Base-by-base conservation (phyloP, 164 flowering plant genomes). In the Cinnamomum chago region DNA sequence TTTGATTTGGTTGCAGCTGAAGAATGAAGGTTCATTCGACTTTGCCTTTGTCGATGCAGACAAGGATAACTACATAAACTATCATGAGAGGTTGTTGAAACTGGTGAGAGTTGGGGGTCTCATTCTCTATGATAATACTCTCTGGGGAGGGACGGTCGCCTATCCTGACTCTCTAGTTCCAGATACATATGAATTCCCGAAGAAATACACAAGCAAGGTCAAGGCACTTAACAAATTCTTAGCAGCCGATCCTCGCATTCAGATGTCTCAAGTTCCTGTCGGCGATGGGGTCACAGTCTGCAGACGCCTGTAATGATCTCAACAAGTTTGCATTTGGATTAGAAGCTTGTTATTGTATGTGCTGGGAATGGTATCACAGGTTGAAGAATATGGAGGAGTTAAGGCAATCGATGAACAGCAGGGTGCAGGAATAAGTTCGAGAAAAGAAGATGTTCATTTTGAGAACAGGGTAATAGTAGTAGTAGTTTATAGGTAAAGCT, bases 281-380 rank as follows among this genome's bases (percentile, higher is more conserved):
- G 79, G 79, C 15, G 82, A 79, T 68, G 81, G 81, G n/a, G 40
- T 79, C n/a, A 79, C 78, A 1, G 3, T 79, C 25, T 79, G 81
- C 50, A 47, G 64, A 30, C 78, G 81, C 58, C 58, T 73, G 28
- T 14, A 15, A 14, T 73, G 69, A 73, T 55, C 60, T 55, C n/a
- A 3, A 15, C 13, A 3, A 14, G 17, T 55, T 55, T 18, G 17
- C 18, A 55, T 55, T 55, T 55, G 17, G 20, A 55, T 14, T 15
- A 15, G 20, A 3, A 55, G 7, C 11, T 55, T 17, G 60, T 55
- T 18, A 55, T 55, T 15, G 15, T 55, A 13, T 55, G 60, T 55
- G 10, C 47, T 40, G 47, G 47, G 10, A 40, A 40, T 40, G 47
- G 47, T 40, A 7, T 40, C 9, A 40, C 2, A 5, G 47, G 47